Evolutionary conservation across 2,329 filamentous ascomycete species (phyloP), one percentile per base, ranked within the genome.

Genomic region (Botrytis tulipae): DNA sequence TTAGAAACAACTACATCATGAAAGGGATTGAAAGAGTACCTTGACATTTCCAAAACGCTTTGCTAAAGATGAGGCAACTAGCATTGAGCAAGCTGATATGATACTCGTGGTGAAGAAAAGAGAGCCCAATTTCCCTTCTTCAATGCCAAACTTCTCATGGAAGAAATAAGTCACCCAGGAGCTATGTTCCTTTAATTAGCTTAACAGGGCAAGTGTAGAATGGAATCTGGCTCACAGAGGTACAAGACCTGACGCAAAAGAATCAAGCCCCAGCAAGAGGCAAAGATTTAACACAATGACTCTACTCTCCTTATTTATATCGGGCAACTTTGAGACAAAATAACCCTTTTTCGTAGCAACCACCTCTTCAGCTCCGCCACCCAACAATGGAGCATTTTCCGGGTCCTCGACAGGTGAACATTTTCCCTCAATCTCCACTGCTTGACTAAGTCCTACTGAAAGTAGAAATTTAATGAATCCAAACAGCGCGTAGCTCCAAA

Each of bases 231-330:
- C 87, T 81, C 83, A 90, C 84, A 89, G 78, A 35, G 89, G 88
- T 6, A 90, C 90, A 80, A 95, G 86, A 2, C 92, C 92, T 1
- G 89, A 91, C 1, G 91, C 91, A 73, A 94, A 87, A 0, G 89
- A 87, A 80, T 94, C 92, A 9, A 94, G 78, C 1, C 86, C 87
- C 77, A 94, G 91, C 1, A 95, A 83, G 12, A 91, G 81, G 78
- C 90, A 92, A 0, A 95, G 84, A 68, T 89, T 88, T 70, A 87
- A 80, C 9, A 92, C 83, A 44, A 90, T 84, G 0, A 82, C 78
- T 10, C 86, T 82, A 51, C 86, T 90, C n/a, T 87, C 83, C 4
- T 81, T 82, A 8, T 88, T 89, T 32, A 94, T 88, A 3, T 86
- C 83, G 0, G 89, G 86, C 44, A 92, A 80, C n/a, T 89, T 79